These are phyloP conservation scores for Gelatoporia subvermispora DNA, from an alignment of 768 basidiomycete species.

Conservation along the genomic window DNA sequence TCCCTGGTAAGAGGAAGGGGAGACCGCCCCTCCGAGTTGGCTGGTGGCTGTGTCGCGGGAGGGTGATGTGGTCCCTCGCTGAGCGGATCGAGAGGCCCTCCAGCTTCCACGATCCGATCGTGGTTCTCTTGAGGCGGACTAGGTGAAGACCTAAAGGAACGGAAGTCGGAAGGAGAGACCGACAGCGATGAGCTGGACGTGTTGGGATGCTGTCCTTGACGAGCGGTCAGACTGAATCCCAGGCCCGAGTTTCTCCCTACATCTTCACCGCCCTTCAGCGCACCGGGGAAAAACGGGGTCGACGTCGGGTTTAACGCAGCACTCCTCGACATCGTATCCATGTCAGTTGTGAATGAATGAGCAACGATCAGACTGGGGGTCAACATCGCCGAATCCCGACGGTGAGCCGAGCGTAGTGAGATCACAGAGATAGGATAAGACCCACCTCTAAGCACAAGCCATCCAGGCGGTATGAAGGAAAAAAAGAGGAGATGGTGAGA, in stretches of 20 bases:
- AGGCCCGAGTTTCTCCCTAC: slow-evolving; percentile 39
- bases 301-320: slow-evolving; percentile 77
- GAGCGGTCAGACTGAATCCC: slow-evolving; percentile 41
- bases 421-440: neutral
- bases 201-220: slow-evolving; percentile 34
- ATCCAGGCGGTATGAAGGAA: slow-evolving; percentile 15
- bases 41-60: slow-evolving; percentile 38
- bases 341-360: slow-evolving; percentile 12
- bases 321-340: slow-evolving; percentile 64
- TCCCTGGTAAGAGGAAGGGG: slow-evolving; percentile 35
- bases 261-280: slow-evolving; percentile 51
- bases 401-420: slow-evolving; percentile 18
- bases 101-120: slow-evolving; percentile 18
- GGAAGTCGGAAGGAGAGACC: slow-evolving; percentile 58
- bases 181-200: slow-evolving; percentile 54
- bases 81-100: slow-evolving; percentile 19
- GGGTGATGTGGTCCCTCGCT: slow-evolving; percentile 39
- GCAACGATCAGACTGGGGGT: slow-evolving; percentile 34
- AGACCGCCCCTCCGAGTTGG: slow-evolving; percentile 42
- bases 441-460: slow-evolving; percentile 21
- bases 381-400: slow-evolving; percentile 7
- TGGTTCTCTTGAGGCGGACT: slow-evolving; percentile 44
- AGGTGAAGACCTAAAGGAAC: slow-evolving; percentile 66
- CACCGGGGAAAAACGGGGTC: slow-evolving; percentile 80
- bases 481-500: slow-evolving; percentile 1